A percentile compares a stretch with the other conserved stretches of the same genome.
Conservation (phyloP, 768 basidiomycete species). For the Lactarius indigo region DNA sequence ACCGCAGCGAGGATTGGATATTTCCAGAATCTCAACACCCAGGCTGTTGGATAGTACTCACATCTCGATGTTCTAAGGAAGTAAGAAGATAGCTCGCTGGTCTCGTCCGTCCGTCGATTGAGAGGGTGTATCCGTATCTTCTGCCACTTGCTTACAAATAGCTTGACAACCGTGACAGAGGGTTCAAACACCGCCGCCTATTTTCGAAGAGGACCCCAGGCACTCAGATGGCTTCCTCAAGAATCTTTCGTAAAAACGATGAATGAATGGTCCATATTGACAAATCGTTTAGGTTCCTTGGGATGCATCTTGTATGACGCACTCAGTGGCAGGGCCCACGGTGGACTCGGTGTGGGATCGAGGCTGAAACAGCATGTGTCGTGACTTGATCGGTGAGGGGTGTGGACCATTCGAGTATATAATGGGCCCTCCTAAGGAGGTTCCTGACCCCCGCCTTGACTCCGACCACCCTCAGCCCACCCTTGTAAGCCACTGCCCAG, state of each 20-base stretch:
- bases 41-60: slow-evolving; percentile 10
- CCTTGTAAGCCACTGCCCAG: slow-evolving; percentile 4
- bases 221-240: background rate
- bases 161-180: background rate
- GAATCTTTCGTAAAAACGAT: background rate
- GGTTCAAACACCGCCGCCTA: background rate
- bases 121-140: background rate
- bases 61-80: slow-evolving; percentile 7
- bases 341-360: background rate
- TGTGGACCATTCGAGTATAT: slow-evolving; percentile 17
- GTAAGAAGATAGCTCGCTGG: background rate
- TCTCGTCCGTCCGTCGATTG: slow-evolving; percentile 8
- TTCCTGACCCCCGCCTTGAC: slow-evolving; percentile 15
- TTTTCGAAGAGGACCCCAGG: background rate
- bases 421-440: background rate
- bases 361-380: background rate
- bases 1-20: background rate
- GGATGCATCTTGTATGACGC: background rate
- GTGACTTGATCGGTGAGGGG: background rate
- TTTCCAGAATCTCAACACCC: background rate
- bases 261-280: background rate
- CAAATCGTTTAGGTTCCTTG: background rate
- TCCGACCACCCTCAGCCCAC: slow-evolving; percentile 25
- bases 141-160: background rate
- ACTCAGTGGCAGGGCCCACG: background rate